Evolutionary conservation across 768 basidiomycete species (phyloP).

Genomic region (Rhodocollybia butyracea): DNA sequence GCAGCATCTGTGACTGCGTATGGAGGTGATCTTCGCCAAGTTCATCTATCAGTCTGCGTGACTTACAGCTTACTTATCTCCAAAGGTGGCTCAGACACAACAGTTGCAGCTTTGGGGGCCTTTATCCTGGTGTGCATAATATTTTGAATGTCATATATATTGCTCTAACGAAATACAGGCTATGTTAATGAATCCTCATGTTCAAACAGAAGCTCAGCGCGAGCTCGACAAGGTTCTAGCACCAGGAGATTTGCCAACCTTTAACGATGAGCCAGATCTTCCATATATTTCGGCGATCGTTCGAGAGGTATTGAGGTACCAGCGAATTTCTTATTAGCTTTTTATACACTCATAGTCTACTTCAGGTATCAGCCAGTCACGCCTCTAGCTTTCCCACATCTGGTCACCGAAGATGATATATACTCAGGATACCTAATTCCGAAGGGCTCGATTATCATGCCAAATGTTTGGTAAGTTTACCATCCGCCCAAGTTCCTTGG

Average conservation of each 20-base stretch:
- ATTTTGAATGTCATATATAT: background rate
- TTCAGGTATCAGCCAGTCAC: background rate
- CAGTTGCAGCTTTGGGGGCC: background rate
- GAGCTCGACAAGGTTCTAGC: conserved; percentile 3
- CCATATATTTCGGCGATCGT: conserved; percentile 30
- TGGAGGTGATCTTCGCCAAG: conserved; percentile 9
- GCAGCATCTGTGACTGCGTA: conserved; percentile 24
- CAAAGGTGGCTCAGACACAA: background rate
- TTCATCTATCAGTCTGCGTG: background rate
- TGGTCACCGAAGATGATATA: background rate
- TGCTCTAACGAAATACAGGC: background rate
- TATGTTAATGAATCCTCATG: background rate
- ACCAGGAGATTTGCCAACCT: conserved; percentile 16
- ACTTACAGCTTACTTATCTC: background rate
- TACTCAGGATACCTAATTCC: conserved; percentile 2
- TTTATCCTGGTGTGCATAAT: background rate
- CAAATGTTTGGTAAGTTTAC: background rate
- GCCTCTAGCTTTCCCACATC: background rate
- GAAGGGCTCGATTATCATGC: background rate
- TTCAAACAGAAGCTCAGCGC: background rate
- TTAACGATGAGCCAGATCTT: conserved; percentile 10
- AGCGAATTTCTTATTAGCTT: conserved; percentile 19
- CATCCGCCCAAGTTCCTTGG: background rate
- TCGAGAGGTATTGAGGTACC: conserved; percentile 27
- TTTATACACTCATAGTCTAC: conserved; percentile 10